Base-by-base conservation (phyloP, 2,329 filamentous ascomycete species). In the Beauveria asiatica region DNA sequence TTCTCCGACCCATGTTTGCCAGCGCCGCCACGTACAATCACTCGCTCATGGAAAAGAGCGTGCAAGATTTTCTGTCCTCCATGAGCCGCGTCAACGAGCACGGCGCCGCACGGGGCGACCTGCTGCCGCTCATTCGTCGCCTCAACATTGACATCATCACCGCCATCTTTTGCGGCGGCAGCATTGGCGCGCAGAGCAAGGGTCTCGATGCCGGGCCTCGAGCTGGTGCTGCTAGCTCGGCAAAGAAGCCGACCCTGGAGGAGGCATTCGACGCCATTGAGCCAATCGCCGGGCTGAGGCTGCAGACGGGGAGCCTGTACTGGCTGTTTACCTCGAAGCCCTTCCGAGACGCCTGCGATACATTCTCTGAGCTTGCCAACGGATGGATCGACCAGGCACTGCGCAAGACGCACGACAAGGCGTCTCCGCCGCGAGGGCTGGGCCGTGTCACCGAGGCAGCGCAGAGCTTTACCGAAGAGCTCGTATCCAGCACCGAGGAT, bases 71-170 rank as follows among this genome's bases (percentile, higher is more conserved):
- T 10, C 5, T 55, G 23, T 33, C 37, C 3, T n/a, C 25, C 1
- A 13, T 45, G 10, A 25, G 25, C 6, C 41, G 8, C 0, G n/a
- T n/a, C 41, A 27, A 23, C 2, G 25, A 21, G 30, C 8, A 9
- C 2, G 16, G 8, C 17, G 44, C 17, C 16, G 10, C 41, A 11
- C 42, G 27, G 37, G 7, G 10, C 11, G 30, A 57, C 25, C 30
- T 57, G n/a, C 16, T 48, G 42, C 55, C 55, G 9, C 25, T 57
- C 17, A 57, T 57, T 27, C 55, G 55, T 17, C 55, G 55, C n/a
- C 46, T 57, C 19, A 57, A 48, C 7, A 23, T 57, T 16, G 55
- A 57, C 37, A 39, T 41, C 10, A 57, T 50, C 21, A 41, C 45
- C 9, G 30, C 39, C 1, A 45, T 57, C 17, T 57, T 57, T 42